Evolutionary conservation across 1,284 basidiomycete species (phyloP), one percentile per base, ranked within the genome.

Genomic region (Psilocybe mexicana): DNA sequence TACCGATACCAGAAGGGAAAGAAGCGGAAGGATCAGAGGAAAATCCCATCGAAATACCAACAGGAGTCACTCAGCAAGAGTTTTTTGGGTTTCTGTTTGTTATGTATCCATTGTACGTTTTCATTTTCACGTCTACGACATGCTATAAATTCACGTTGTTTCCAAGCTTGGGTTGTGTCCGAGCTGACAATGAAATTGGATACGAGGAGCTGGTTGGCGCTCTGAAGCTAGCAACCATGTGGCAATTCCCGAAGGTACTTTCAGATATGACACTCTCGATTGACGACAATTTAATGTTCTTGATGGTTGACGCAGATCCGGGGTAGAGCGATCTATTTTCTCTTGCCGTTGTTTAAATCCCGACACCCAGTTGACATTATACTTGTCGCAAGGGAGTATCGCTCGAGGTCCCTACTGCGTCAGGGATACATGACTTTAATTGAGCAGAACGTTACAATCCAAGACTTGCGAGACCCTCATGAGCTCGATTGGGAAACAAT

Each of bases 181-280:
- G 33, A 6, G 48, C 26, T 2, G n/a, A 40, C 33, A n/a, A 26
- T 24, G 35, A 11, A 14, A 18, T 40, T 11, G 38, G 18, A 38
- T 51, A 38, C 18, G 48, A 51, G 24, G 48, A 38, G 38, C 25
- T 36, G 35, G 38, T 51, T n/a, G 48, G 48, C 8, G 48, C 48
- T n/a, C 48, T 51, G 6, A 42, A 38, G 24, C 14, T 51, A 7
- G 33, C 48, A 23, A 51, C 48, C 18, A 51, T 51, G 48, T 51
- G 48, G 48, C 23, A 36, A 6, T 51, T 51, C 12, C 18, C 6
- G 24, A 8, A 51, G 4, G 48, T 51, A 18, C 47, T 24, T 30
- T 12, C 11, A 14, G 30, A 33, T 33, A 33, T 33, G 5, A 0
- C 8, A 6, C 5, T 33, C 4, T 33, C 8, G 1, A 33, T 33